Evolutionary conservation across 2,329 filamentous ascomycete species (phyloP).

Genomic region (Sarocladium kiliense): DNA sequence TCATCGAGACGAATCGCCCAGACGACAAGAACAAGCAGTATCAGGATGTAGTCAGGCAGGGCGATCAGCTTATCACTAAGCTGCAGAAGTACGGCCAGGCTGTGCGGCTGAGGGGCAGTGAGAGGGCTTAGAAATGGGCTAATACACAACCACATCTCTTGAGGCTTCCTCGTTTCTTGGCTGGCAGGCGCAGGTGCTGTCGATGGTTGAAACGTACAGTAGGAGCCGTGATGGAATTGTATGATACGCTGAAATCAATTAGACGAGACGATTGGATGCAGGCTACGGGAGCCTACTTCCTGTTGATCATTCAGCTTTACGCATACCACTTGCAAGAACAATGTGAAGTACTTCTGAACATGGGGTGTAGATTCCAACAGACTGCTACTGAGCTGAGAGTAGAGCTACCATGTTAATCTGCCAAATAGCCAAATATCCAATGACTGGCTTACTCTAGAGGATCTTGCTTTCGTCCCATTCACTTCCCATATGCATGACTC

Average conservation of each 20-base stretch:
- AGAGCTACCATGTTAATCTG: no score
- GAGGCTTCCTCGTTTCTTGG: no score
- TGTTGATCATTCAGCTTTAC: no score
- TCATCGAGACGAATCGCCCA: constrained; percentile 96
- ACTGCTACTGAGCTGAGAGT: neutral
- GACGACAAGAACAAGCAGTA: constrained; percentile 99
- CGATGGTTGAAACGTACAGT: no score
- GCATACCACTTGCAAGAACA: no score
- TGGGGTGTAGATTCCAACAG: neutral
- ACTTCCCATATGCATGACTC: neutral
- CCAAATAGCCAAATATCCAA: neutral
- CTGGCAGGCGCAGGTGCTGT: no score
- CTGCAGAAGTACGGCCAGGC: constrained; percentile 98
- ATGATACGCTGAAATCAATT: no score
- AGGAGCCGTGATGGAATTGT: no score
- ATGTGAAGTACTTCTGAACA: no score
- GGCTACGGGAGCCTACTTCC: neutral
- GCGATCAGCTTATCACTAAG: constrained; percentile 97
- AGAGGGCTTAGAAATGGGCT: constrained; percentile 61
- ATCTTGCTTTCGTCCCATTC: neutral
- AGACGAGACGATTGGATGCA: no score
- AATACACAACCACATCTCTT: constrained; percentile 18
- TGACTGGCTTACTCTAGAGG: neutral
- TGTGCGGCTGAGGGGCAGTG: constrained; percentile 87
- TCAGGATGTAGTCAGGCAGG: constrained; percentile 94